Evolutionary conservation across 75 land plant genomes (phyloP), one percentile per base, ranked within the genome.

Genomic region (Ceratopteris richardii): DNA sequence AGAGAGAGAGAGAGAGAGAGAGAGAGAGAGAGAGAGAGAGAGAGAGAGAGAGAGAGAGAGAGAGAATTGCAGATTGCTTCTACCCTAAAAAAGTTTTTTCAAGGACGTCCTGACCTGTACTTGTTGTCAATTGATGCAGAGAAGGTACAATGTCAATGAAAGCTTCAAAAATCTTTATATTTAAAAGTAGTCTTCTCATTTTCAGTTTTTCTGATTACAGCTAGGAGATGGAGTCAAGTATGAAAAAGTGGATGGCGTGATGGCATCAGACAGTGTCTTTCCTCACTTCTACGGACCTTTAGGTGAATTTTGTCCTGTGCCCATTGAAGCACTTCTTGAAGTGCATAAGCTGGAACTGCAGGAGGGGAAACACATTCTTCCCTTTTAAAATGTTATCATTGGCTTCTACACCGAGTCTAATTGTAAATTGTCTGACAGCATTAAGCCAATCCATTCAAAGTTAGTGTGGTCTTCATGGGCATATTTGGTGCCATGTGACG

Each of bases 161-260:
- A 9, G 37, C 37, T 33, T 33, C 7, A 33, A 9, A 33, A 33
- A 33, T 4, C 9, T 33, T 33, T 9, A 4, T 33, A 33, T 33
- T 33, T 3, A 9, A n/a, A n/a, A n/a, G n/a, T n/a, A n/a, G n/a
- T n/a, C n/a, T n/a, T n/a, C n/a, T n/a, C n/a, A n/a, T n/a, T n/a
- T n/a, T n/a, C n/a, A n/a, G n/a, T 17, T 20, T 2, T 46, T 46
- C 14, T 46, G 48, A 2, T 46, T 4, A 46, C 48, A 46, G 48
- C 48, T 46, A 5, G 48, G 48, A 17, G 48, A 46, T 17, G 48
- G 48, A 3, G 14, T 46, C 48, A 46, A 46, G 48, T 46, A 46
- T 46, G 48, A 46, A 20, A 46, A 14, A 46, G 48, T 46, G 48
- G 21, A 46, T n/a, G 48, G 48, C 14, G 21, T 46, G 4, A 33